Evolutionary conservation across 139 green algal genomes (phyloP), one percentile per base, ranked within the genome.

Genomic region (Chlorella sp.): DNA sequence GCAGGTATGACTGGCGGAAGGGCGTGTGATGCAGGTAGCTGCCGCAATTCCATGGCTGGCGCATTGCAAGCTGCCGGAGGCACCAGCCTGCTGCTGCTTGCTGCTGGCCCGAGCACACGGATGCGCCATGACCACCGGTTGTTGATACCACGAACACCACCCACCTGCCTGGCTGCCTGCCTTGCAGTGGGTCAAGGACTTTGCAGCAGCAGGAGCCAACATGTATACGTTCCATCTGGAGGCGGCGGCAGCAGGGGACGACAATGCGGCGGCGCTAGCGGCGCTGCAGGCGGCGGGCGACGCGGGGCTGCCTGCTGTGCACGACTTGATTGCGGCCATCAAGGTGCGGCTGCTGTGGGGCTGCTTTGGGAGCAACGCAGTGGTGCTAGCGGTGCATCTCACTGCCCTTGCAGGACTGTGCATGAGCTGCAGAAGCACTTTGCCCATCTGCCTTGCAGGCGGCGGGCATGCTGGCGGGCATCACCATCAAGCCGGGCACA

Each of bases 171-270:
- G 36, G 36, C 26, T 57, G 44, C 11, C 7, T 55, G 51, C 25
- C 44, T 26, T 44, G 73, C 74, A 68, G 74, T 91, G 85, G 56
- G 38, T 89, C 7, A 38, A 80, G 12, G 86, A 84, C 25, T 71
- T 75, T 38, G 74, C 74, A 23, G 74, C 74, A 17, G 74, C 74
- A 23, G 96, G 96, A 21, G 96, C 95, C 15, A 88, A 94, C 84
- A 95, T 94, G 89, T 97, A 95, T 87, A 98, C 95, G 0, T 99
- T 99, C 89, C 96, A 99, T 78, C 75, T 98, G 26, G 96, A 99
- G 80, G 89, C 55, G 32, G 74, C 23, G 18, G 55, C 32, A 0
- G 74, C 55, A 12, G 51, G 51, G 55, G 51, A 69, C 25, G 32
- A 60, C 51, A 60, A 9, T 3, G 51, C 51, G 51, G 51, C 9